Base-by-base conservation (phyloP, 192 early-diverging fungal species). In the Diversispora epigaea region DNA sequence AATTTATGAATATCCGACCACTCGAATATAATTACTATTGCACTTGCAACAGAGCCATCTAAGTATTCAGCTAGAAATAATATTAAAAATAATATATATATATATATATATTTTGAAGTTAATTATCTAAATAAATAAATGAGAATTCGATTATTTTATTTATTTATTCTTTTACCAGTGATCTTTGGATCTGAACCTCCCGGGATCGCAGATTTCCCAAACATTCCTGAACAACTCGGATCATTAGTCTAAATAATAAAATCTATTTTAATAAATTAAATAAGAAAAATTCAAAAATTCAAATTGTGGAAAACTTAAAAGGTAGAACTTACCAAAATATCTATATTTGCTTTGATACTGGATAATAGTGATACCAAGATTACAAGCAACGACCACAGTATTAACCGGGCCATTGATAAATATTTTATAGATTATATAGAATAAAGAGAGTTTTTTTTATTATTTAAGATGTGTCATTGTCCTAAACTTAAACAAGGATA, bases 101-200 rank as follows among this genome's bases (percentile, higher is more conserved):
- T 32, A 32, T 32, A 32, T 32, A 32, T 32, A 32, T 32, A 32
- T 32, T 32, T 32, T 32, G 25, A 32, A 32, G 0, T 32, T 32
- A 32, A 32, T 32, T 32, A 32, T 32, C 25, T 32, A 32, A 32
- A n/a, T n/a, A n/a, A n/a, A n/a, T n/a, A n/a, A 32, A 32, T 32
- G 25, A 32, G 25, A 2, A 32, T 32, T 32, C 25, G 25, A 32
- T 32, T 32, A 32, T 32, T 32, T 32, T 32, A 32, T 32, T 32
- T 32, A 32, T 32, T 32, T 32, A 32, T 32, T 32, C 25, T 32
- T 32, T 32, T 77, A 85, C 84, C 74, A 70, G 72, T 41, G 45
- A 85, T 77, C 71, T 54, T 80, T 0, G 84, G 79, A 54, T 78
- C 61, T 39, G 17, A 41, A 0, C 84, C 84, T 21, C 77, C 79